These are phyloP conservation scores for Fusarium acutatum DNA, from an alignment of 2,329 filamentous ascomycete genomes.

Conservation along the genomic window DNA sequence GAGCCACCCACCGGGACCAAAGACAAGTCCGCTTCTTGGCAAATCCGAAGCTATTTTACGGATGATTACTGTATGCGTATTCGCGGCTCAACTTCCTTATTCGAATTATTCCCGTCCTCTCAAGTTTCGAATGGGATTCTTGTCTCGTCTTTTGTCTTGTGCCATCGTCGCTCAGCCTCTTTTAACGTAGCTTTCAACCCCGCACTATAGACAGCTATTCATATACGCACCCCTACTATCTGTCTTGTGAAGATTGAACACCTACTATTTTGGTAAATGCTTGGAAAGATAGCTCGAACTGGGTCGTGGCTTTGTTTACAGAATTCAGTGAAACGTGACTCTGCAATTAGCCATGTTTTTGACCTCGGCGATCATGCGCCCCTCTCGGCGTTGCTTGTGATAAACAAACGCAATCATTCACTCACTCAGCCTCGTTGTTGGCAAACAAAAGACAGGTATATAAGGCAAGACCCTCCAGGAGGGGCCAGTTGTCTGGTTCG, in stretches of 20 bases:
- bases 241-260: constrained; percentile 5
- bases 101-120: constrained; percentile 7
- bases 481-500: no score
- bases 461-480: neutral
- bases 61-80: neutral
- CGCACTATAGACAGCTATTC: neutral
- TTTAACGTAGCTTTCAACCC: neutral
- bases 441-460: neutral
- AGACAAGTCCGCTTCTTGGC: constrained; percentile 17
- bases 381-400: constrained; percentile 32
- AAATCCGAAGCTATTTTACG: neutral
- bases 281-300: neutral
- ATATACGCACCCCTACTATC: constrained; percentile 6
- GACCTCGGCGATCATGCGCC: constrained; percentile 25
- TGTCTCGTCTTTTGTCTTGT: neutral
- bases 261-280: constrained; percentile 14
- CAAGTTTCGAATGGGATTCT: neutral
- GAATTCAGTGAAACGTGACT: neutral
- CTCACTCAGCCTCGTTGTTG: neutral
- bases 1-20: neutral
- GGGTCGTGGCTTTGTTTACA: neutral
- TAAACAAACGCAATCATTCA: neutral
- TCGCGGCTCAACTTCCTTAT: constrained; percentile 24
- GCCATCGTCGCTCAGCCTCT: constrained; percentile 5
- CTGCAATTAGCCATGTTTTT: neutral